These are phyloP conservation scores for Raffaelea arxii DNA, from an alignment of 2,329 filamentous ascomycete species.

Conservation along the genomic window DNA sequence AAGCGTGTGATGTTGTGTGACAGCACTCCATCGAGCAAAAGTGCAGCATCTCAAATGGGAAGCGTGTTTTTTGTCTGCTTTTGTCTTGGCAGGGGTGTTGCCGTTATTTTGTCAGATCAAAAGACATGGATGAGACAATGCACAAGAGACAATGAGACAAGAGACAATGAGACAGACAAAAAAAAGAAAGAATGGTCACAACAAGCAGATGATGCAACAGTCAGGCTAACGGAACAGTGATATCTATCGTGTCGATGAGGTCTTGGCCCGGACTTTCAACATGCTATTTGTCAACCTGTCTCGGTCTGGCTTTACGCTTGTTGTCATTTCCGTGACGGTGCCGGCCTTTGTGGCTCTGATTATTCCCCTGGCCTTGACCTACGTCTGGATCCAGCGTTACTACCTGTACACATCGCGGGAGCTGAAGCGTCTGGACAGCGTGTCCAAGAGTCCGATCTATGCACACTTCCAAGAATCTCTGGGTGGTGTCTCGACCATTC, in stretches of 20 bases:
- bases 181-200: too few species aligned
- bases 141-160: too few species aligned
- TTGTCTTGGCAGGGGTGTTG: too few species aligned
- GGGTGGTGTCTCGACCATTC: slow-evolving; percentile 87
- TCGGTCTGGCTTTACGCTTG: slow-evolving; percentile 71
- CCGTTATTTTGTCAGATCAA: too few species aligned
- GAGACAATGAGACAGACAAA: too few species aligned
- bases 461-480: slow-evolving; percentile 98
- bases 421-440: slow-evolving; percentile 89
- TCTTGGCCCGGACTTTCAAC: slow-evolving; percentile 93
- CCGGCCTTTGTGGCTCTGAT: slow-evolving; percentile 75
- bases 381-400: slow-evolving; percentile 92
- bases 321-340: slow-evolving; percentile 72
- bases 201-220: too few species aligned
- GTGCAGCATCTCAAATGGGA: too few species aligned
- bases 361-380: slow-evolving; percentile 68
- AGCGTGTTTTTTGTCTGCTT: too few species aligned
- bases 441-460: slow-evolving; percentile 91
- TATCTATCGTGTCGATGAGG: slow-evolving; percentile 78
- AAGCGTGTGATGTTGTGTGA: too few species aligned
- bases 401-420: slow-evolving; percentile 94
- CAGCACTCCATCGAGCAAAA: too few species aligned
- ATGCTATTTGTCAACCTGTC: slow-evolving; percentile 80
- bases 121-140: too few species aligned
- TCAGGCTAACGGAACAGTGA: too few species aligned